Percentiles rank a stretch among this genome's conserved stretches.
These are phyloP conservation scores for Anthracocystis walkeri DNA, from an alignment of 1,284 basidiomycete genomes.

Conservation along the genomic window DNA sequence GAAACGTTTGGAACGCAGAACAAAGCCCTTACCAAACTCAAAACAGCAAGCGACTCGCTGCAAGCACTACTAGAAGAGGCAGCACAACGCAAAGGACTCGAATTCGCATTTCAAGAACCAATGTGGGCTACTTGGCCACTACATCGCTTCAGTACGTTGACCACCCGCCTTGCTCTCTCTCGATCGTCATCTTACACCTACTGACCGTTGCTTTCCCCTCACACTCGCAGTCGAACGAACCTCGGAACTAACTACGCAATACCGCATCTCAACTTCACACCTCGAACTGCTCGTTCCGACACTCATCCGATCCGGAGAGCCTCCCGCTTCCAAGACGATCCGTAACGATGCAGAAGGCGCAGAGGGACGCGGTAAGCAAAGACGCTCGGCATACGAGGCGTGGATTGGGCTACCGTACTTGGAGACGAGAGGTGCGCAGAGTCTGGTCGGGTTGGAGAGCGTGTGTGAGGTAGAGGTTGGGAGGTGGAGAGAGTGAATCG, in stretches of 20 bases:
- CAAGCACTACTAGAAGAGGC: slow-evolving; percentile 47
- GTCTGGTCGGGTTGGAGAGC: slow-evolving; percentile 53
- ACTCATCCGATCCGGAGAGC: slow-evolving; percentile 40
- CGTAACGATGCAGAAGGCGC: slow-evolving; percentile 15
- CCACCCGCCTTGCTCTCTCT: neutral
- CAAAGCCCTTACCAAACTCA: slow-evolving; percentile 47
- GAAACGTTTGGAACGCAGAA: slow-evolving; percentile 12
- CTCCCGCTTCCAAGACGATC: slow-evolving; percentile 3
- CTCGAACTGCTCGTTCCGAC: slow-evolving; percentile 35
- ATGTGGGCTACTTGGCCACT: slow-evolving; percentile 65
- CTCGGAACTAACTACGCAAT: slow-evolving; percentile 33
- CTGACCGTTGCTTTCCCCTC: neutral
- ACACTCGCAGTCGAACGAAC: slow-evolving; percentile 22
- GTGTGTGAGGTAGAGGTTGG: slow-evolving; percentile 63
- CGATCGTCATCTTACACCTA: neutral
- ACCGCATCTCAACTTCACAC: slow-evolving; percentile 43
- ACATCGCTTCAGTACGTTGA: slow-evolving; percentile 54
- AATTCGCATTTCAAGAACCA: slow-evolving; percentile 49
- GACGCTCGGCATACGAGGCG: slow-evolving; percentile 39
- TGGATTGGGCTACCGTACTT: slow-evolving; percentile 56
- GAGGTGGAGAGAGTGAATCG: slow-evolving; percentile 43
- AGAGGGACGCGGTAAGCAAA: slow-evolving; percentile 17
- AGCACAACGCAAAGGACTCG: slow-evolving; percentile 40
- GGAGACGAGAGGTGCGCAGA: slow-evolving; percentile 47
- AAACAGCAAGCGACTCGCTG: slow-evolving; percentile 37